Conservation (phyloP, 1,284 basidiomycete genomes). For the Puccinia polysora region DNA sequence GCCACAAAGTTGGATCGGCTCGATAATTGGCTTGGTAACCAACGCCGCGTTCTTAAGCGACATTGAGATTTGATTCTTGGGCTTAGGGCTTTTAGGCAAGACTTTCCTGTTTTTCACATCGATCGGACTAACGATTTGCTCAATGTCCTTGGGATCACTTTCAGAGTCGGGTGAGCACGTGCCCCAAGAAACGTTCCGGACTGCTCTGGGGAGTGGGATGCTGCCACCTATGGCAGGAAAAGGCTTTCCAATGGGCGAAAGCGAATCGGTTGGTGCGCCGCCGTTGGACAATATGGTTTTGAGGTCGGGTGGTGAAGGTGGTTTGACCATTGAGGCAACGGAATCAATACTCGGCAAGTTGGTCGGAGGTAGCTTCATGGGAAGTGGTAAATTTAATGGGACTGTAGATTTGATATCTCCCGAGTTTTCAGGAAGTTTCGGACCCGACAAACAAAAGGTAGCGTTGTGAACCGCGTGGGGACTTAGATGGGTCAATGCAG, state of each 20-base stretch:
- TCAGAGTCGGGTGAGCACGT: background rate
- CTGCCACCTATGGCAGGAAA: background rate
- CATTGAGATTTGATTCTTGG: background rate
- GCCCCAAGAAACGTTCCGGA: slow-evolving; percentile 13
- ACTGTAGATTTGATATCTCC: background rate
- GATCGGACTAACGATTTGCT: background rate
- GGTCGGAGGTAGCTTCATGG: background rate
- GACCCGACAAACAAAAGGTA: background rate
- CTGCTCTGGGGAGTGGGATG: background rate
- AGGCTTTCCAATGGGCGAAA: background rate
- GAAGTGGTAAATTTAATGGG: background rate
- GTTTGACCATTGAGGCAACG: background rate
- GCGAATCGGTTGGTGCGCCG: background rate
- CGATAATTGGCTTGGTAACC: background rate
- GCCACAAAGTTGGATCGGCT: background rate
- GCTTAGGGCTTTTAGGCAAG: slow-evolving; percentile 21
- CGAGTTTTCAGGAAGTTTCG: background rate
- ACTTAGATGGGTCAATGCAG: background rate
- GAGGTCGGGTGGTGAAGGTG: background rate
- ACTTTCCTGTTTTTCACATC: slow-evolving; percentile 2
- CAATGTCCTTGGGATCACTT: background rate
- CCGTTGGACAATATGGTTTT: background rate
- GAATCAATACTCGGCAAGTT: background rate
- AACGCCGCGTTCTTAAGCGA: background rate
- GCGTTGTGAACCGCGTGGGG: background rate